Percentiles rank a stretch among this genome's conserved stretches.
These are phyloP conservation scores for Oleoguttula mirabilis DNA, from an alignment of 495 filamentous ascomycete genomes.

Conservation along the genomic window DNA sequence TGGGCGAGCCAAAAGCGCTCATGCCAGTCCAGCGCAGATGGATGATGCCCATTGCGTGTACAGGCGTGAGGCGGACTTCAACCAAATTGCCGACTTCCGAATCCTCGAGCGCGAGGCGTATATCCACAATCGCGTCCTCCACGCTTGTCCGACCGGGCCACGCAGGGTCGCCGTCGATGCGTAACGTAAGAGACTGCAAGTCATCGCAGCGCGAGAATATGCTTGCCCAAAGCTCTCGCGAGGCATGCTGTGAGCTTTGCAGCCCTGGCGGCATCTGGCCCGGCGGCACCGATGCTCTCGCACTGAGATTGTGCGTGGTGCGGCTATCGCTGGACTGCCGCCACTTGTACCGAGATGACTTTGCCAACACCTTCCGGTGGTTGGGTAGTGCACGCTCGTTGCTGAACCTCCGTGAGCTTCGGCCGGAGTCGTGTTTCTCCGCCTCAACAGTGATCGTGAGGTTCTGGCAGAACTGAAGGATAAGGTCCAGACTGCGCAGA, in stretches of 20 bases:
- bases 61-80: conserved; percentile 18
- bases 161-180: conserved; percentile 8
- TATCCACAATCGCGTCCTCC: conserved; percentile 15
- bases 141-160: conserved; percentile 19
- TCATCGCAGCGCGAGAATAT: conserved; percentile 16
- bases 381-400: too few relatives aligned
- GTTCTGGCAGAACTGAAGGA: conserved; percentile 10
- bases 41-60: conserved; percentile 20
- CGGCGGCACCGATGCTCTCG: background rate
- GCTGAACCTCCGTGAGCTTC: too few relatives aligned
- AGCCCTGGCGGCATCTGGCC: conserved; percentile 1
- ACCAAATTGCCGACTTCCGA: conserved; percentile 2
- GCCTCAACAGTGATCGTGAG: conserved; percentile 19
- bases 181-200: conserved; percentile 16
- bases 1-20: conserved; percentile 10
- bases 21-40: conserved; percentile 23
- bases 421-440: too few relatives aligned
- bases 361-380: too few relatives aligned
- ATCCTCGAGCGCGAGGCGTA: conserved; percentile 22
- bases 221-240: conserved; percentile 2
- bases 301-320: too few relatives aligned
- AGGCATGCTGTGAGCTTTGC: conserved; percentile 12
- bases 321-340: too few relatives aligned
- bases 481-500: background rate
- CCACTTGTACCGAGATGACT: too few relatives aligned